Conservation (phyloP, 441 rosid genomes). For the Aquilaria agallochum region DNA sequence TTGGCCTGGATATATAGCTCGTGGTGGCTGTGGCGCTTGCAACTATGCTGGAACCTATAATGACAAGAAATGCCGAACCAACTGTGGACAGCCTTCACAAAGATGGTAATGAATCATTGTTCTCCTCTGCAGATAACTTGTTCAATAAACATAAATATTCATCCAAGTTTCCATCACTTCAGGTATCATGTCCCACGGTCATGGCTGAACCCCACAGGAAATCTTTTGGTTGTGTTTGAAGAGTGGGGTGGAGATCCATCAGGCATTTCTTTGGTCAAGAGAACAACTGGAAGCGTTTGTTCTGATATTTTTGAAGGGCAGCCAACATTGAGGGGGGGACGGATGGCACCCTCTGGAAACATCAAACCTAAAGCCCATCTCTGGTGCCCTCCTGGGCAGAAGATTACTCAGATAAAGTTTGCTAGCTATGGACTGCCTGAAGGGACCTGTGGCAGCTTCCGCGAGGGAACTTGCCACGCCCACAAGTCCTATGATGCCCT, state of each 20-base stretch:
- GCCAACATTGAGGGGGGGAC: constrained; percentile 24
- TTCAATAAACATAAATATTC: neutral
- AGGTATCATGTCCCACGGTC: constrained; percentile 68
- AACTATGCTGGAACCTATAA: constrained; percentile 40
- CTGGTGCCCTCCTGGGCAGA: constrained; percentile 36
- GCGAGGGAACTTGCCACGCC: constrained; percentile 27
- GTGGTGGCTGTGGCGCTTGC: constrained; percentile 47
- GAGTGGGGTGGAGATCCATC: constrained; percentile 59
- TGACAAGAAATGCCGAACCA: constrained; percentile 49
- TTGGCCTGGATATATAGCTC: constrained; percentile 57
- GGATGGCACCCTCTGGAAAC: constrained; percentile 10
- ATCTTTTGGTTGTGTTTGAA: constrained; percentile 45
- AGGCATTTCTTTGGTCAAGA: constrained; percentile 40
- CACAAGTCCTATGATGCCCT: constrained; percentile 24
- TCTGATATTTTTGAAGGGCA: constrained; percentile 35
- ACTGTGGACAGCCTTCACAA: constrained; percentile 65
- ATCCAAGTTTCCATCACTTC: constrained; percentile 6
- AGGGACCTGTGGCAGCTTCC: constrained; percentile 24
- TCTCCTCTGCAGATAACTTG: neutral
- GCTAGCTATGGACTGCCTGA: constrained; percentile 26
- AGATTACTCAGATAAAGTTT: constrained; percentile 24
- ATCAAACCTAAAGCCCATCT: constrained; percentile 32
- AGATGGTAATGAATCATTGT: constrained; percentile 38
- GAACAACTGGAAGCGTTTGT: constrained; percentile 30
- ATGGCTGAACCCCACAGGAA: constrained; percentile 44